Base-by-base conservation (phyloP, 768 basidiomycete species). In the Tricholoma saponaceum region DNA sequence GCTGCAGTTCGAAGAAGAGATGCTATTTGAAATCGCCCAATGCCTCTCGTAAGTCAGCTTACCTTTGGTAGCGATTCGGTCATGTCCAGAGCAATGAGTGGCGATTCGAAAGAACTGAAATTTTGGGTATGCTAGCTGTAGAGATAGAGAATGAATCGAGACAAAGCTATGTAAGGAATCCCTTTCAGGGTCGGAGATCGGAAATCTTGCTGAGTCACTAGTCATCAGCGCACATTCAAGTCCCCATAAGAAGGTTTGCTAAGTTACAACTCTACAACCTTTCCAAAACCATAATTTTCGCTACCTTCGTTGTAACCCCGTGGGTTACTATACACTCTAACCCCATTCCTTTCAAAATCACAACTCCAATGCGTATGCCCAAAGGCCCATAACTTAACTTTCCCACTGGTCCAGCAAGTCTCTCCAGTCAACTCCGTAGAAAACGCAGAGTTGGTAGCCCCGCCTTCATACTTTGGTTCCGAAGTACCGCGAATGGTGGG, bases 31-130 rank as follows among this genome's bases (percentile, higher is more conserved):
- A 37, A 22, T 44, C 55, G 7, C 30, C 26, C n/a, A 33, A 28
- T 51, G 13, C 41, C 30, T 3, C 6, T 23, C 30, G 33, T 20
- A 12, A 20, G 22, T 35, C 37, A 54, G 20, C 66, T 60, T 63
- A 80, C 83, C 78, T 84, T 84, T 35, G 83, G 82, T 51, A 84
- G 75, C 58, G 82, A 61, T n/a, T n/a, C n/a, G n/a, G n/a, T n/a
- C 81, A 83, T 79, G 56, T 50, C 49, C 53, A 7, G 23, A 44
- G 32, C 26, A 23, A 61, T 44, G 14, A 51, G 25, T 56, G 52
- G 63, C 54, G 43, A 53, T 60, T 54, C 55, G 55, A 57, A 26
- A 18, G 54, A 35, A 53, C 18, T 39, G 53, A 53, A 22, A 39
- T 43, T 44, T 28, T 20, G 41, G 35, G 50, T 41, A 47, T 54